Evolutionary conservation across 176 grass and related monocot species (phyloP), one percentile per base, ranked within the genome.

Genomic region (Tuctoria greenei): DNA sequence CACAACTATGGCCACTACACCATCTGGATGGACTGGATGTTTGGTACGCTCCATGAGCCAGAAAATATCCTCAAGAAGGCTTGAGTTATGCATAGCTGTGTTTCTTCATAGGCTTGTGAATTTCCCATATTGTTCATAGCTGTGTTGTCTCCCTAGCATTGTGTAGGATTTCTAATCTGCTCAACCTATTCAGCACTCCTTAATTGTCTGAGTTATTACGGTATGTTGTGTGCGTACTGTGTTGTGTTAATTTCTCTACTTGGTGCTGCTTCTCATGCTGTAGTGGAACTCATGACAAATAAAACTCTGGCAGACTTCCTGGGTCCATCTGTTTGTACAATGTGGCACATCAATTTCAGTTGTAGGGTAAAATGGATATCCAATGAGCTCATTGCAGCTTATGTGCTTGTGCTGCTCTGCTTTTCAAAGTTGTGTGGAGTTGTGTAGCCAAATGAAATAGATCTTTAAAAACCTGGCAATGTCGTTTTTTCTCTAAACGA

Each of bases 1-100:
- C 92, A 99, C 78, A 99, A 99, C 72, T 99, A 99, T 17, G 92
- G 96, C n/a, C 96, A 99, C 77, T 99, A 87, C 74, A 99, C 96
- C 28, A 58, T 99, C 64, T 92, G 85, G 86, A 92, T 99, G 87
- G 96, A 99, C 78, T 92, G 92, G 96, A 79, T 99, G 89, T 99
- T 99, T 56, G 87, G 91, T 55, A 99, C 89, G 9, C 87, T 99
- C 68, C 73, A 83, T n/a, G 89, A 92, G 52, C 96, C 96, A 18
- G 89, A 88, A 67, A 84, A 90, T 28, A 75, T 87, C 39, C 73
- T 80, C 49, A 95, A 87, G 82, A 85, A 92, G 70, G 80, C 67
- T n/a, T 86, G 88, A 79, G 72, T 60, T 59, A 8, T 39, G 65
- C 16, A 24, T 9, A 23, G 2, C 2, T 26, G 68, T 24, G 12